Percentiles rank a stretch among this genome's conserved stretches.
These are phyloP conservation scores for Nannizziopsis barbatae DNA, from an alignment of 2,329 filamentous ascomycete genomes.

Conservation along the genomic window DNA sequence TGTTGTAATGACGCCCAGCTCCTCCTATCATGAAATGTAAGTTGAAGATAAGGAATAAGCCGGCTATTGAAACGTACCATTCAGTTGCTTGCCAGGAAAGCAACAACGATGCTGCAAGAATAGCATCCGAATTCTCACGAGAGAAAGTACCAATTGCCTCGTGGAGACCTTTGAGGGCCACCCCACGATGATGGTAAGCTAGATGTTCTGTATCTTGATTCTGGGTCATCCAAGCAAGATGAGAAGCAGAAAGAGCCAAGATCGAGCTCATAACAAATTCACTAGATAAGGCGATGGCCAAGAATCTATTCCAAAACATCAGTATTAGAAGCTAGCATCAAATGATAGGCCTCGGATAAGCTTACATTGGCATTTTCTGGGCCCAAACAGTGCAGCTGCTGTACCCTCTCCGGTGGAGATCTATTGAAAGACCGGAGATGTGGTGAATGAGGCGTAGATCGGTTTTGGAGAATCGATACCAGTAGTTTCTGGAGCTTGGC, in stretches of 20 bases:
- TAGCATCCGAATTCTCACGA: conserved; percentile 74
- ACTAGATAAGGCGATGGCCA: conserved; percentile 70
- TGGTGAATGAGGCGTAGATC: conserved; percentile 86
- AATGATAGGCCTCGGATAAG: conserved; percentile 17
- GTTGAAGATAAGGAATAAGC: conserved; percentile 17
- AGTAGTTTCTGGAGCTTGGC: conserved; percentile 62
- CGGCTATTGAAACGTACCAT: conserved; percentile 53
- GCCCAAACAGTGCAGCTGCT: conserved; percentile 87
- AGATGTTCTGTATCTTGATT: conserved; percentile 78
- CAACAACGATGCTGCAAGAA: conserved; percentile 80
- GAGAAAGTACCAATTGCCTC: conserved; percentile 79
- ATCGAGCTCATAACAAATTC: conserved; percentile 90
- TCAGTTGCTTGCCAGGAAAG: conserved; percentile 94
- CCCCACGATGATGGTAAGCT: conserved; percentile 76
- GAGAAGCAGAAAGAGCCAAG: conserved; percentile 85
- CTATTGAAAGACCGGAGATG: conserved; percentile 71
- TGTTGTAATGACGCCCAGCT: conserved; percentile 90
- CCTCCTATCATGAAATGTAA: conserved; percentile 48
- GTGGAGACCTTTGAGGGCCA: conserved; percentile 76
- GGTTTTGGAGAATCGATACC: conserved; percentile 60
- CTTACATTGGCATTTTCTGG: conserved; percentile 81
- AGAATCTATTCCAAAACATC: conserved; percentile 48
- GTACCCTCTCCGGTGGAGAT: conserved; percentile 65
- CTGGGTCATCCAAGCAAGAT: conserved; percentile 79
- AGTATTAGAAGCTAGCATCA: not conserved